Percentiles rank a stretch among this genome's conserved stretches.
Evolutionary conservation across 2,329 filamentous ascomycete genomes (phyloP).

Genomic region (Sporothrix schenckii): DNA sequence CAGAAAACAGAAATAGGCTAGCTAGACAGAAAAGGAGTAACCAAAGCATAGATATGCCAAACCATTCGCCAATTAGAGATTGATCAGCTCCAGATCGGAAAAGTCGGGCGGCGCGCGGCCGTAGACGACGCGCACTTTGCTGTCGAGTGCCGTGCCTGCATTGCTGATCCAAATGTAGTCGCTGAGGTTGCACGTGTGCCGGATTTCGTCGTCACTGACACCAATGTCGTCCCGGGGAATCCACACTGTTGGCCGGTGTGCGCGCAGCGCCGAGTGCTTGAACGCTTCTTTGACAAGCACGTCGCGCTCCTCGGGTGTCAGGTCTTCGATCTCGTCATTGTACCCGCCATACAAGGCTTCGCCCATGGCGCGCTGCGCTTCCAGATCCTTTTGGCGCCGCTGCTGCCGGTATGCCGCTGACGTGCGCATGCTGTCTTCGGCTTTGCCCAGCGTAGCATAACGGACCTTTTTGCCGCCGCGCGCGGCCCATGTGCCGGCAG

Average conservation of each 20-base stretch:
- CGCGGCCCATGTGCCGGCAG: conserved; percentile 54
- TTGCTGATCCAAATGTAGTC: conserved; percentile 91
- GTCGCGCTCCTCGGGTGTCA: conserved; percentile 88
- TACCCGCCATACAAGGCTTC: conserved; percentile 84
- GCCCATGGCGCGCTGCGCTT: conserved; percentile 72
- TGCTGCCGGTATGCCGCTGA: conserved; percentile 54
- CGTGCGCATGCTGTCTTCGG: conserved; percentile 47
- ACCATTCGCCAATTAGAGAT: conserved; percentile 54
- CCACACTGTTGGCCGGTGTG: conserved; percentile 86
- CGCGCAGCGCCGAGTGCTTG: conserved; percentile 83
- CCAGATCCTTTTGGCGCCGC: conserved; percentile 63
- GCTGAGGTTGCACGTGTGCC: conserved; percentile 73
- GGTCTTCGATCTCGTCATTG: conserved; percentile 90
- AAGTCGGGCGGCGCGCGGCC: conserved; percentile 86
- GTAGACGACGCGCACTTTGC: conserved; percentile 80
- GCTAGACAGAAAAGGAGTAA: neutral
- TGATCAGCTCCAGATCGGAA: conserved; percentile 83
- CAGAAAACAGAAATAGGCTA: neutral
- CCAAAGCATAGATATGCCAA: neutral
- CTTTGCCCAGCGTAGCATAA: conserved; percentile 50
- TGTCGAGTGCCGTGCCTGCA: conserved; percentile 84
- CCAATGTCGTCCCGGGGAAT: conserved; percentile 89
- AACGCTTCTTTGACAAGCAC: conserved; percentile 84
- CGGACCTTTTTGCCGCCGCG: conserved; percentile 55
- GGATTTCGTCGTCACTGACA: conserved; percentile 88